A percentile compares a stretch with the other conserved stretches of the same genome.
Evolutionary conservation across 345 rosid genomes (phyloP).

Genomic region (Hirschfeldia incana): DNA sequence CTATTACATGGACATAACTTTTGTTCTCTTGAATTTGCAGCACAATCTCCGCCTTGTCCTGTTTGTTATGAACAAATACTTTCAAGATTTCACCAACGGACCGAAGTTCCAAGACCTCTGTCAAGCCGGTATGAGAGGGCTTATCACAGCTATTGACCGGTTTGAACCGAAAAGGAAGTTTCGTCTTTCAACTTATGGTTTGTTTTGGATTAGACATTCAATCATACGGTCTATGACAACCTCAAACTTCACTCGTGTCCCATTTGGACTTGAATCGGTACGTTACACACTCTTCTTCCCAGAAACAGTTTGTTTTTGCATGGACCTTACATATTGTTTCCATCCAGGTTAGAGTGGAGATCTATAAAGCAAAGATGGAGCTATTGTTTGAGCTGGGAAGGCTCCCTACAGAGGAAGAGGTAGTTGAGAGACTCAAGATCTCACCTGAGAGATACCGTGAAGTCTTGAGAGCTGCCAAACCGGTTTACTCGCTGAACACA

Average conservation of each 20-base stretch:
- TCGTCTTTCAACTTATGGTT: slow-evolving; percentile 79
- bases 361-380: slow-evolving; percentile 71
- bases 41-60: slow-evolving; percentile 94
- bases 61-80: slow-evolving; percentile 84
- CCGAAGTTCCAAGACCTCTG: slow-evolving; percentile 90
- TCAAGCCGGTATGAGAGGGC: slow-evolving; percentile 94
- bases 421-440: slow-evolving; percentile 59
- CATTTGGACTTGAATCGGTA: slow-evolving; percentile 96
- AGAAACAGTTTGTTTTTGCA: not conserved
- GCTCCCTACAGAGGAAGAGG: slow-evolving; percentile 71
- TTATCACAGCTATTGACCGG: slow-evolving; percentile 84
- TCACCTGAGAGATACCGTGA: slow-evolving; percentile 82
- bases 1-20: not conserved
- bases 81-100: slow-evolving; percentile 77
- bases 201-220: slow-evolving; percentile 95
- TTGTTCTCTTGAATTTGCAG: slow-evolving; percentile 48
- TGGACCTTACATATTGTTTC: not conserved
- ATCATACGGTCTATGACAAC: slow-evolving; percentile 88
- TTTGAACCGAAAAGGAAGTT: slow-evolving; percentile 78
- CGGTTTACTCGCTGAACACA: slow-evolving; percentile 71
- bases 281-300: slow-evolving; percentile 5
- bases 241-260: slow-evolving; percentile 78
- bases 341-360: slow-evolving; percentile 74
- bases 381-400: slow-evolving; percentile 66
- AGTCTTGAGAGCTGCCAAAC: slow-evolving; percentile 72